These are phyloP conservation scores for Candida xiaguanensis DNA, from an alignment of 805 yeast species.

Conservation along the genomic window DNA sequence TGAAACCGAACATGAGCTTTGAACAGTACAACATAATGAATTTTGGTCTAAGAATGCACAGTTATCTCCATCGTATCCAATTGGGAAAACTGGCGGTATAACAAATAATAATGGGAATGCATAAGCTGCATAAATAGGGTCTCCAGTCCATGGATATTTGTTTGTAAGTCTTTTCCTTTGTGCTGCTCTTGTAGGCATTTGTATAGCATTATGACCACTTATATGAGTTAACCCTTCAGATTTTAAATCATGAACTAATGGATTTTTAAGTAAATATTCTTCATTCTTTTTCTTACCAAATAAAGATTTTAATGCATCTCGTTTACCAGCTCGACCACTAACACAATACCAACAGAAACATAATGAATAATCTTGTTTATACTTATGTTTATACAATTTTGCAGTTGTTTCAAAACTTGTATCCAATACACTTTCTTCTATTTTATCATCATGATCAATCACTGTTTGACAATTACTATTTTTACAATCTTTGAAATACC, in stretches of 20 bases:
- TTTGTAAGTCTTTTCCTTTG: not conserved
- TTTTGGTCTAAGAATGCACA: not conserved
- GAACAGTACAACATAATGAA: conserved; percentile 6
- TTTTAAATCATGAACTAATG: conserved; percentile 8
- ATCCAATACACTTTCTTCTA: conserved; percentile 18
- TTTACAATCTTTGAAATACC: conserved; percentile 14
- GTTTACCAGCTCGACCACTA: conserved; percentile 2
- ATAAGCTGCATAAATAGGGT: conserved; percentile 1
- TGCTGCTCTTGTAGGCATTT: conserved; percentile 9
- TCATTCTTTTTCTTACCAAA: conserved; percentile 4
- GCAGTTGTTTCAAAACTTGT: conserved; percentile 16
- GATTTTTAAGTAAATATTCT: not conserved
- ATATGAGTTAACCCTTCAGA: conserved; percentile 12
- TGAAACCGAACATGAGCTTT: not conserved
- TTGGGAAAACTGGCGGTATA: conserved; percentile 9
- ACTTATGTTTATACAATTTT: conserved; percentile 12
- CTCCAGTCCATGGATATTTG: conserved; percentile 7
- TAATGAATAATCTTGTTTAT: conserved; percentile 15
- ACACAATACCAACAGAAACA: conserved; percentile 20
- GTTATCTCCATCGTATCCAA: not conserved
- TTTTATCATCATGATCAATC: conserved; percentile 23
- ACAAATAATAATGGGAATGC: conserved; percentile 6
- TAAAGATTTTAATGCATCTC: conserved; percentile 4
- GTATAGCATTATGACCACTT: conserved; percentile 14
- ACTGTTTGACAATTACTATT: conserved; percentile 1